These are phyloP conservation scores for Viola odorata DNA, from an alignment of 345 rosid species.

Conservation along the genomic window DNA sequence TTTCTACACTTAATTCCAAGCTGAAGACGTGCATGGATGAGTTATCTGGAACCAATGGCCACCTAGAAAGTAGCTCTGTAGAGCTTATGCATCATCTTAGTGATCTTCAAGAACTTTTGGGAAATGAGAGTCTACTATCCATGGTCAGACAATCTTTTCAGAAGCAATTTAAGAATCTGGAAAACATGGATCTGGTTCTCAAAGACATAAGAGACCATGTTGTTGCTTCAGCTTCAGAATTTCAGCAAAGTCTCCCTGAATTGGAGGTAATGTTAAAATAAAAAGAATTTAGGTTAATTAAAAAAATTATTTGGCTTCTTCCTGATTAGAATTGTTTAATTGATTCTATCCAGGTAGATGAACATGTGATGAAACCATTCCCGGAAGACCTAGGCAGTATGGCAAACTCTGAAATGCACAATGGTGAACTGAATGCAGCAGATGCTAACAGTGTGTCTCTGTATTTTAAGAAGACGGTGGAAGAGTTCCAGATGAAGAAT, in stretches of 20 bases:
- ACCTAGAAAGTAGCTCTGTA: slow-evolving; percentile 41
- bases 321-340: slow-evolving; percentile 8
- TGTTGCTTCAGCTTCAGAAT: slow-evolving; percentile 27
- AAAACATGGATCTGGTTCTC: slow-evolving; percentile 50
- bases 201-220: slow-evolving; percentile 32
- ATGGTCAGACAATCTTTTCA: slow-evolving; percentile 45
- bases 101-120: slow-evolving; percentile 48
- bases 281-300: too few relatives aligned
- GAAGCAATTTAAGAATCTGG: slow-evolving; percentile 48
- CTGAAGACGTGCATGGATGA: slow-evolving; percentile 73
- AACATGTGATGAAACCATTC: slow-evolving; percentile 25
- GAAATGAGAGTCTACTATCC: slow-evolving; percentile 47
- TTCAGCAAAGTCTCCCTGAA: slow-evolving; percentile 23
- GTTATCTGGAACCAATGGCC: slow-evolving; percentile 60
- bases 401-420: slow-evolving; percentile 29
- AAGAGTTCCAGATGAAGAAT: slow-evolving; percentile 44
- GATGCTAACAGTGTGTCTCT: slow-evolving; percentile 40
- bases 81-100: slow-evolving; percentile 49
- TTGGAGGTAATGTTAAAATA: slow-evolving; percentile 39
- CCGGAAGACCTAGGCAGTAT: slow-evolving; percentile 30
- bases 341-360: slow-evolving; percentile 41
- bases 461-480: slow-evolving; percentile 44
- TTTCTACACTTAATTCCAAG: slow-evolving; percentile 54
- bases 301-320: slow-evolving; percentile 9
- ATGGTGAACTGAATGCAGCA: slow-evolving; percentile 27